Conservation (phyloP, 108 stramenopile species). For the Pseudonitzschia multistriata region DNA sequence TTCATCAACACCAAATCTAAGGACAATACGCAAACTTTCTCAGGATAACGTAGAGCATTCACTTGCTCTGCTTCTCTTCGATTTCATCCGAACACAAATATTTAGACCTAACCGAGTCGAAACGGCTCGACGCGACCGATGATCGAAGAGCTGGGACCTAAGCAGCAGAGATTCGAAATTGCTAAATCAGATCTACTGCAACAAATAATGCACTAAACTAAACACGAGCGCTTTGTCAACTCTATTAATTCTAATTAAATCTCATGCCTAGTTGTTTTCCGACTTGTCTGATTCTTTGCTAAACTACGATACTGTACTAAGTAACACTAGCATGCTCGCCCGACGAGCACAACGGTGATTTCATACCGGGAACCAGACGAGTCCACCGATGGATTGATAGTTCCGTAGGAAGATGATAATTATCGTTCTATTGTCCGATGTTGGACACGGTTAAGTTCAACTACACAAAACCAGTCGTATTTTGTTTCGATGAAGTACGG, state of each 20-base stretch:
- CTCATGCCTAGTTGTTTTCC: too few relatives aligned
- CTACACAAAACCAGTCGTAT: slow-evolving; percentile 1
- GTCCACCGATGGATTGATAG: neutral
- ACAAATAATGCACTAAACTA: neutral
- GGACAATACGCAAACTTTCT: slow-evolving; percentile 15
- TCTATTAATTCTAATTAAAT: too few relatives aligned
- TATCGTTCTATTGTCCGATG: too few relatives aligned
- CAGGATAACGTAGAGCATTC: neutral
- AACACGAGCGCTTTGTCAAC: neutral
- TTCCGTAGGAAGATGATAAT: neutral
- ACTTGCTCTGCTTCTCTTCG: neutral
- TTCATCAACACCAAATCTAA: neutral
- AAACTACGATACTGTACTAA: too few relatives aligned
- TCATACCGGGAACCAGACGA: too few relatives aligned
- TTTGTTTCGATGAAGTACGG: neutral
- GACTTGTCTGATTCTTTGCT: too few relatives aligned
- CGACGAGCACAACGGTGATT: too few relatives aligned
- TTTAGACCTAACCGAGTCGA: too few relatives aligned
- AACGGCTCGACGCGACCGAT: neutral
- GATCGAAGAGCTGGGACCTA: slow-evolving; percentile 18
- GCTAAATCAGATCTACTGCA: slow-evolving; percentile 33
- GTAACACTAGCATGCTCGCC: too few relatives aligned
- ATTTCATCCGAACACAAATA: slow-evolving; percentile 1
- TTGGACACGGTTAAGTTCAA: neutral
- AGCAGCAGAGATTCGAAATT: slow-evolving; percentile 36